phyloP scores from a whole-genome alignment of 495 filamentous ascomycete species.

The Penicillium silybi region DNA sequence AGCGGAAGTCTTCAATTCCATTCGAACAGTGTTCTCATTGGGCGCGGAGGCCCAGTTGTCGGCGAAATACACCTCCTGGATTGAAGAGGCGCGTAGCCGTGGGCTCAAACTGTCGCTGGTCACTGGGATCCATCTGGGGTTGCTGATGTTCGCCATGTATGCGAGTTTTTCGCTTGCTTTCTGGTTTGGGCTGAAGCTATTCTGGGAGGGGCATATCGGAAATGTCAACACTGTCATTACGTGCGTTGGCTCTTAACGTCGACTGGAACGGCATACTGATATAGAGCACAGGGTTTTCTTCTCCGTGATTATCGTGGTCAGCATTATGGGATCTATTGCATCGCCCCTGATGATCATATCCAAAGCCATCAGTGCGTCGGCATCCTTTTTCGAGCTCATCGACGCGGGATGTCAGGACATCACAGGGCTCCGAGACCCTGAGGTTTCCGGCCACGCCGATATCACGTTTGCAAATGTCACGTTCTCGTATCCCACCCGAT shows the following conservation, averaged over 20 bases:
- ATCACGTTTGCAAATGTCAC: slow-evolving; percentile 56
- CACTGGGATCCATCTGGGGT: slow-evolving; percentile 25
- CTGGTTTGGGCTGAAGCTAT: slow-evolving; percentile 46
- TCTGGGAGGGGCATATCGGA: slow-evolving; percentile 27
- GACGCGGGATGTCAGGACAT: slow-evolving; percentile 42
- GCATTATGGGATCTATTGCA: slow-evolving; percentile 37
- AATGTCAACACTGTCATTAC: slow-evolving; percentile 49
- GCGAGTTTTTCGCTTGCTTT: slow-evolving; percentile 50
- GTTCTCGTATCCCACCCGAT: slow-evolving; percentile 57
- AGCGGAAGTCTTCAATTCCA: slow-evolving; percentile 44
- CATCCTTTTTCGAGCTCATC: slow-evolving; percentile 43
- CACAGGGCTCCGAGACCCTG: slow-evolving; percentile 25
- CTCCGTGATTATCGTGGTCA: slow-evolving; percentile 14
- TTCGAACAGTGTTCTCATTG: slow-evolving; percentile 53
- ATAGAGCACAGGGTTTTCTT: slow-evolving; percentile 2
- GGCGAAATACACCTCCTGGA: slow-evolving; percentile 42
- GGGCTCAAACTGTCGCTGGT: slow-evolving; percentile 36
- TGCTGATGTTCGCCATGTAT: slow-evolving; percentile 41
- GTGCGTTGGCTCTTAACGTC: no score
- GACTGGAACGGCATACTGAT: no score
- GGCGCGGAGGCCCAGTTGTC: slow-evolving; percentile 39
- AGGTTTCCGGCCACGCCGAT: slow-evolving; percentile 32
- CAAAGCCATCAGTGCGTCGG: slow-evolving; percentile 43
- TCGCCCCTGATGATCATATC: slow-evolving; percentile 46
- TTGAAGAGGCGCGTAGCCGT: slow-evolving; percentile 53